These are phyloP conservation scores for Pueraria montana DNA, from an alignment of 306 rosid species.

Conservation along the genomic window DNA sequence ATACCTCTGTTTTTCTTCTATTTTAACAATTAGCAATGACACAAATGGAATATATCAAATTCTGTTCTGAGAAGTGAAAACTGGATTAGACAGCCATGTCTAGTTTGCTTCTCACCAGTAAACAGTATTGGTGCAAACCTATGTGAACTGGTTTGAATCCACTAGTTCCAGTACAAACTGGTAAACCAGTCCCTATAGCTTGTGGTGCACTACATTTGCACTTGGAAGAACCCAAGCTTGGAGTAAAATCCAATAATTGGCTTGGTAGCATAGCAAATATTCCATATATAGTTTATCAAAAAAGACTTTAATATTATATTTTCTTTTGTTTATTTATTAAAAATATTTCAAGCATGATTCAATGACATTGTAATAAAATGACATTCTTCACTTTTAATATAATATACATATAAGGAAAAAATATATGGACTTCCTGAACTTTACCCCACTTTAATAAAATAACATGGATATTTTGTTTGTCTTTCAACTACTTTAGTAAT, in stretches of 20 bases:
- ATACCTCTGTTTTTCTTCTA: too few relatives aligned
- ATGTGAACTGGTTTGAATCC: not conserved
- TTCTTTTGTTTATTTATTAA: slow-evolving; percentile 3
- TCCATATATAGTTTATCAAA: not conserved
- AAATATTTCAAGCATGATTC: not conserved
- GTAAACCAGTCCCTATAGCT: not conserved
- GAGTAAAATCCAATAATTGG: not conserved
- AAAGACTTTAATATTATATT: not conserved
- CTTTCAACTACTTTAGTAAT: not conserved
- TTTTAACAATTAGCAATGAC: too few relatives aligned
- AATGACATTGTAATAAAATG: not conserved
- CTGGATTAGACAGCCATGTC: not conserved
- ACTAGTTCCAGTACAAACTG: slow-evolving; percentile 17
- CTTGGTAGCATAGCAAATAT: slow-evolving; percentile 1
- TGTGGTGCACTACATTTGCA: not conserved
- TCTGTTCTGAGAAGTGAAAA: slow-evolving; percentile 4
- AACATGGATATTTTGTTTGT: not conserved
- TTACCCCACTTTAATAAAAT: not conserved
- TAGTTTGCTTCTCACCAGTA: slow-evolving; percentile 19
- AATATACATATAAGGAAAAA: not conserved
- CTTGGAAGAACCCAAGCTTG: slow-evolving; percentile 18
- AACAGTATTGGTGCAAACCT: not conserved
- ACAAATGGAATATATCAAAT: slow-evolving; percentile 21
- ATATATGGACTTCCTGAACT: not conserved
- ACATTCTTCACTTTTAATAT: not conserved